Percentiles rank a stretch among this genome's conserved stretches.
phyloP scores from a whole-genome alignment of 352 stramenopile genomes.

The Phytopythium litorale region DNA sequence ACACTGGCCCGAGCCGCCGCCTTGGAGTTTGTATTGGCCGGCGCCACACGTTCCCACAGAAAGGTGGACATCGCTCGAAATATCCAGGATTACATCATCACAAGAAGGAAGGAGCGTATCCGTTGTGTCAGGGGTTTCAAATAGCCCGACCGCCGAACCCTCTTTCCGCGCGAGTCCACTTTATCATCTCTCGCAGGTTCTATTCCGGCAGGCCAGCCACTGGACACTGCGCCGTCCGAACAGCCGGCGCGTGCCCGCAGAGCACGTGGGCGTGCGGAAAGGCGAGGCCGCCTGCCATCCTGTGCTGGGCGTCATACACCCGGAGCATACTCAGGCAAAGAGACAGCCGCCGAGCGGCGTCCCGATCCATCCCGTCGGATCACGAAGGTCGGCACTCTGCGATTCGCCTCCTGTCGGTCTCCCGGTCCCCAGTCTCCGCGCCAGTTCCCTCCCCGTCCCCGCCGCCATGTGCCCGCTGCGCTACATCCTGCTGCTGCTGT shows the following conservation, averaged over 20 bases:
- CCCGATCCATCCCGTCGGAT: no score
- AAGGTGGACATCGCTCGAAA: not conserved
- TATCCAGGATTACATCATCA: not conserved
- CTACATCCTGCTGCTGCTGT: conserved; percentile 84
- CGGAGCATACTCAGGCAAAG: no score
- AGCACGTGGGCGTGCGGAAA: conserved; percentile 3
- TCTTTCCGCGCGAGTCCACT: not conserved
- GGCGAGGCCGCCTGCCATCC: not conserved
- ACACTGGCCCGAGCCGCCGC: not conserved
- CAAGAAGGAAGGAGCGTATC: not conserved
- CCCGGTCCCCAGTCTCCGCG: not conserved
- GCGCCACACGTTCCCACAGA: conserved; percentile 6
- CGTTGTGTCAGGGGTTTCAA: not conserved
- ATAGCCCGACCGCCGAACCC: not conserved
- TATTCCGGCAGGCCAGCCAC: not conserved
- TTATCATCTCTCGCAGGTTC: not conserved
- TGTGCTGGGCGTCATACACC: no score
- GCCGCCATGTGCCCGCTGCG: conserved; percentile 71
- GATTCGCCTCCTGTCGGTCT: conserved; percentile 11
- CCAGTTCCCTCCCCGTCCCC: not conserved
- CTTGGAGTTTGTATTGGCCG: conserved; percentile 7
- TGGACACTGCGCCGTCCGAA: not conserved
- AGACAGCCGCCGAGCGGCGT: no score
- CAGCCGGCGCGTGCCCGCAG: not conserved
- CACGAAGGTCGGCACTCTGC: conserved; percentile 19